Evolutionary conservation across 495 filamentous ascomycete species (phyloP), one percentile per base, ranked within the genome.

Genomic region (Talaromyces ruber): DNA sequence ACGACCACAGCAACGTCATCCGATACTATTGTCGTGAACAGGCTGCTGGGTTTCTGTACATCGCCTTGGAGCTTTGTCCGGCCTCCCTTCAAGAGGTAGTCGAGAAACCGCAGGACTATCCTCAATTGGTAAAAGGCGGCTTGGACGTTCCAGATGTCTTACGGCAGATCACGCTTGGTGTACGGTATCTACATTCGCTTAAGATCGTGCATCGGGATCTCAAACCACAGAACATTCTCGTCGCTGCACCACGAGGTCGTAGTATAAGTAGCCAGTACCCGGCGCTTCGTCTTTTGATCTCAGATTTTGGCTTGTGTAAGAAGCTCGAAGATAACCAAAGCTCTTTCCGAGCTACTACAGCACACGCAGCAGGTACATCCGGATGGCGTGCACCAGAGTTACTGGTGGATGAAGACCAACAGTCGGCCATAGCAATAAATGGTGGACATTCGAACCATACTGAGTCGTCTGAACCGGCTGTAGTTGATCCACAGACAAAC

Each of bases 351-450:
- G 91, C 92, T 7, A 96, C 94, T 4, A 98, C 93, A 2, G 91
- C 91, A 11, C 92, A 96, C 67, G 92, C 92, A 14, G 91, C 91
- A 32, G 94, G 94, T 24, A 98, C 94, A 1, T 89, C 89, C 32
- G 94, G 94, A 28, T 98, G 94, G 94, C 89, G 93, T 45, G 94
- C 94, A 2, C 94, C 95, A 0, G 94, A 98, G 72, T 82, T 98
- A 2, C 85, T 98, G 47, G 79, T 91, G 25, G 89, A 93, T 67
- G 92, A 96, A 64, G 88, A 83, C 51, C 79, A 74, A 54, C 68
- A 64, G 54, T 67, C 68, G 51, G 65, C 62, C 60, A 56, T 67
- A 25, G 71, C 30, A 12, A 53, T 62, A 24, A 68, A 64, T 18
- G 67, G 70, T 24, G 64, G 22, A 25, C 74, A 72, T 9, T 78